Evolutionary conservation across 306 rosid species (phyloP).

Genomic region (Clitoria ternatea): DNA sequence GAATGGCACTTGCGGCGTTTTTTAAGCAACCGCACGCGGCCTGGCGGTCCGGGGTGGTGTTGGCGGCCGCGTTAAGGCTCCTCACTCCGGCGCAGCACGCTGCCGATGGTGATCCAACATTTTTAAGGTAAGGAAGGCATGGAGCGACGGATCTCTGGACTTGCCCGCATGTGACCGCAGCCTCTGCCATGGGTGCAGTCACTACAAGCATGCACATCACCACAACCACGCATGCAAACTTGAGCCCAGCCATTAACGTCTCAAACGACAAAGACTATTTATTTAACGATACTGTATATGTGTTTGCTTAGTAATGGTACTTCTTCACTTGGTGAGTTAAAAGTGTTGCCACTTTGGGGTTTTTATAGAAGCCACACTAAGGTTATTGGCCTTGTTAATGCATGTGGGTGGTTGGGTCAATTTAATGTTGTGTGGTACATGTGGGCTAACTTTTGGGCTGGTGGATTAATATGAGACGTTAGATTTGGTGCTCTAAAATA

Average conservation of each 20-base stretch:
- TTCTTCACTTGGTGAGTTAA: too few species aligned
- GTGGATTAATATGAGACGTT: too few species aligned
- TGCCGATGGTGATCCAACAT: neutral
- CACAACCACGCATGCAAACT: conserved; percentile 24
- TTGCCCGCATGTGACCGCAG: conserved; percentile 35
- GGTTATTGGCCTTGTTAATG: too few species aligned
- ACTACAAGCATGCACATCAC: conserved; percentile 19
- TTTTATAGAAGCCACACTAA: too few species aligned
- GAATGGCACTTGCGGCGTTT: neutral
- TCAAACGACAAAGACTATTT: too few species aligned
- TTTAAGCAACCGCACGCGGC: conserved; percentile 49
- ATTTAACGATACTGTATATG: too few species aligned
- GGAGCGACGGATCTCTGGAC: neutral
- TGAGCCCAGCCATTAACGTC: conserved; percentile 5
- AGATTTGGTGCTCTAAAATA: too few species aligned
- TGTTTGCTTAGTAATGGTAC: too few species aligned
- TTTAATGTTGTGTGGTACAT: too few species aligned
- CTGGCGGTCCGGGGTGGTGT: conserved; percentile 1
- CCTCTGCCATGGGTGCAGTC: conserved; percentile 33
- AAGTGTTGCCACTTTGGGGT: too few species aligned
- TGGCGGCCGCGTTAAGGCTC: neutral
- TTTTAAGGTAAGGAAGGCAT: conserved; percentile 8
- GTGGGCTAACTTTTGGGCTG: too few species aligned
- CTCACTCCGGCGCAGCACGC: conserved; percentile 32
- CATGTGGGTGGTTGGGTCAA: too few species aligned